Conservation (phyloP, 2,329 filamentous ascomycete genomes). For the Monilinia laxa region DNA sequence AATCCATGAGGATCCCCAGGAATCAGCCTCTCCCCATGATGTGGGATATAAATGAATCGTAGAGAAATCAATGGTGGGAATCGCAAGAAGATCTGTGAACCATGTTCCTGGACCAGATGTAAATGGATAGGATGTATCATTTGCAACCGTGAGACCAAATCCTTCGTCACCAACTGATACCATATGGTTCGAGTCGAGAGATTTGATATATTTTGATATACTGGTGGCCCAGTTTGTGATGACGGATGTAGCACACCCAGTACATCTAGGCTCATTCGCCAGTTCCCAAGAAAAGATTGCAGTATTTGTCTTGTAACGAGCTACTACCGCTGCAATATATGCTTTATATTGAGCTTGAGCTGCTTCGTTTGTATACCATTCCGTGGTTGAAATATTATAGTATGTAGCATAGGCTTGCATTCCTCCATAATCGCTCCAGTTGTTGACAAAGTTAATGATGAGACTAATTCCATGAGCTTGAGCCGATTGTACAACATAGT, state of each 20-base stretch:
- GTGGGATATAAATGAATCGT: constrained; percentile 54
- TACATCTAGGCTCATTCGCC: constrained; percentile 66
- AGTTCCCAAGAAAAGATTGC: constrained; percentile 70
- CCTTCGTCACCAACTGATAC: constrained; percentile 66
- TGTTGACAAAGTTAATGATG: constrained; percentile 66
- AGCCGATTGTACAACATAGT: constrained; percentile 61
- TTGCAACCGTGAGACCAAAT: constrained; percentile 44
- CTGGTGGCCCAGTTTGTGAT: constrained; percentile 60
- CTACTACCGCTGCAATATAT: constrained; percentile 61
- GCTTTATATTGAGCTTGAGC: constrained; percentile 57
- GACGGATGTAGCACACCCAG: constrained; percentile 56
- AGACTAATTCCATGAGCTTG: constrained; percentile 60
- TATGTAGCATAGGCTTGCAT: constrained; percentile 58
- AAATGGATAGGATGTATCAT: constrained; percentile 47
- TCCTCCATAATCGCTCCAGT: constrained; percentile 68
- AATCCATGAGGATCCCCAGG: constrained; percentile 51
- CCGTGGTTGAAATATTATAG: constrained; percentile 49
- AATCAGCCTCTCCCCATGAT: constrained; percentile 43
- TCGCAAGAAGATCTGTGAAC: constrained; percentile 48
- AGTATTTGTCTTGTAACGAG: constrained; percentile 56
- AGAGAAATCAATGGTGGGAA: constrained; percentile 51
- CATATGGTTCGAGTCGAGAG: constrained; percentile 60
- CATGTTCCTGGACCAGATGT: constrained; percentile 45
- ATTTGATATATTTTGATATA: constrained; percentile 63
- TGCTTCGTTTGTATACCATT: constrained; percentile 56